These are phyloP conservation scores for Hypocrella siamensis DNA, from an alignment of 2,329 filamentous ascomycete species.

Conservation along the genomic window DNA sequence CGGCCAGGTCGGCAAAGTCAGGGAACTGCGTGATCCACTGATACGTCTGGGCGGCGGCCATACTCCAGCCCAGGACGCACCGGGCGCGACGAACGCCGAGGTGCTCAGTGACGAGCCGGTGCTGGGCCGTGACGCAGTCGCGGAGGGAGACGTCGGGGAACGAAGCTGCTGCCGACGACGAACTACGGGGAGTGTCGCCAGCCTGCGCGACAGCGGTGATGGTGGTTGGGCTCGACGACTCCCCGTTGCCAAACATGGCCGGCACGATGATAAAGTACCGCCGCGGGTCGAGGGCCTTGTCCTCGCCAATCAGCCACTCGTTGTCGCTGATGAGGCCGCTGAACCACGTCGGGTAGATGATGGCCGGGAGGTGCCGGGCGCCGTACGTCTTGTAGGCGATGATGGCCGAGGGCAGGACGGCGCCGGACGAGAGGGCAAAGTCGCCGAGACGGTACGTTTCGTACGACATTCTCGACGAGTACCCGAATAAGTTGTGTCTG, in stretches of 20 bases:
- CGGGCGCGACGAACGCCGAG: conserved; percentile 26
- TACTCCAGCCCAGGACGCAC: conserved; percentile 37
- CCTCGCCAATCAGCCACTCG: conserved; percentile 54
- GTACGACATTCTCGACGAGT: too few relatives aligned
- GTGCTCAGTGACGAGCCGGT: conserved; percentile 22
- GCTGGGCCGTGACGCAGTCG: conserved; percentile 36
- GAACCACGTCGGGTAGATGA: conserved; percentile 70
- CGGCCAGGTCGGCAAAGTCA: conserved; percentile 26
- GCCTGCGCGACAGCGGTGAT: conserved; percentile 6
- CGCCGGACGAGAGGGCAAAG: conserved; percentile 50
- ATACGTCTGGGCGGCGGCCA: conserved; percentile 39
- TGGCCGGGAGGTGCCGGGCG: conserved; percentile 40
- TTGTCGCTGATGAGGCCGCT: conserved; percentile 48
- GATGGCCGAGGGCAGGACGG: conserved; percentile 44
- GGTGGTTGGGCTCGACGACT: conserved; percentile 38
- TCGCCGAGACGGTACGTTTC: conserved; percentile 40
- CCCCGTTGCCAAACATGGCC: conserved; percentile 35
- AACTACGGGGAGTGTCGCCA: conserved; percentile 6
- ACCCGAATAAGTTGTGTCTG: too few relatives aligned
- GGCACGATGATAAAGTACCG: conserved; percentile 33
- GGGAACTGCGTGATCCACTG: conserved; percentile 34
- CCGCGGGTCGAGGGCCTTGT: conserved; percentile 46
- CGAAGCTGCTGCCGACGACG: too few relatives aligned
- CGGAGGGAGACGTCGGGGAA: conserved; percentile 30
- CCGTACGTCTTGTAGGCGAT: conserved; percentile 70